Conservation (phyloP, 139 green algal species). For the Picochlorum sp. region DNA sequence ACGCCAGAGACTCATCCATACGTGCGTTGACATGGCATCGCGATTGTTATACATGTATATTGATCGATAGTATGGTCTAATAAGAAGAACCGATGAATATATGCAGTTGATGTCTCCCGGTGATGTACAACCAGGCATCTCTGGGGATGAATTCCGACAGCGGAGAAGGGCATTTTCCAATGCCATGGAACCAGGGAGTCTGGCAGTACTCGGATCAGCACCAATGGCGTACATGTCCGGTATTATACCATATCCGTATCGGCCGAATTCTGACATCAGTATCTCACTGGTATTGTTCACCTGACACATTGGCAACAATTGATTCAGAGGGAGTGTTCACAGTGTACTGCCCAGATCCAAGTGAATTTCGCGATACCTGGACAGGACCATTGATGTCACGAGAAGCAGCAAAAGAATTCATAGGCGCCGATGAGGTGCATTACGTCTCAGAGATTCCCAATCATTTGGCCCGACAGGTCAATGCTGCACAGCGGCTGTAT, state of each 20-base stretch:
- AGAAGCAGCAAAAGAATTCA: constrained; percentile 38
- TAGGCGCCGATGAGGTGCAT: constrained; percentile 56
- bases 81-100: background rate
- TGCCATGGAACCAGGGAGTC: constrained; percentile 42
- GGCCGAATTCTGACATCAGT: constrained; percentile 75
- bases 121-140: constrained; percentile 58
- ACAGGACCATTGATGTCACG: constrained; percentile 30
- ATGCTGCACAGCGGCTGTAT: constrained; percentile 6
- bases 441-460: constrained; percentile 31
- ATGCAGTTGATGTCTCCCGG: constrained; percentile 10
- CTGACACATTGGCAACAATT: constrained; percentile 37
- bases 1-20: constrained; percentile 45
- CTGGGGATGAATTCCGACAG: constrained; percentile 37
- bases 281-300: constrained; percentile 75
- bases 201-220: constrained; percentile 61
- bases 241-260: constrained; percentile 78
- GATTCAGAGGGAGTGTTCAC: constrained; percentile 12
- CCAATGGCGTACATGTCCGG: constrained; percentile 52
- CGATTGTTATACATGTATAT: background rate
- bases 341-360: constrained; percentile 38
- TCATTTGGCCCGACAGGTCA: constrained; percentile 11
- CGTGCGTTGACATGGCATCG: constrained; percentile 9
- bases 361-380: constrained; percentile 36
- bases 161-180: constrained; percentile 39
- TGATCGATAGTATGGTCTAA: no score